Conservation (phyloP, 2,329 filamentous ascomycete genomes). For the Arthroderma uncinatum region DNA sequence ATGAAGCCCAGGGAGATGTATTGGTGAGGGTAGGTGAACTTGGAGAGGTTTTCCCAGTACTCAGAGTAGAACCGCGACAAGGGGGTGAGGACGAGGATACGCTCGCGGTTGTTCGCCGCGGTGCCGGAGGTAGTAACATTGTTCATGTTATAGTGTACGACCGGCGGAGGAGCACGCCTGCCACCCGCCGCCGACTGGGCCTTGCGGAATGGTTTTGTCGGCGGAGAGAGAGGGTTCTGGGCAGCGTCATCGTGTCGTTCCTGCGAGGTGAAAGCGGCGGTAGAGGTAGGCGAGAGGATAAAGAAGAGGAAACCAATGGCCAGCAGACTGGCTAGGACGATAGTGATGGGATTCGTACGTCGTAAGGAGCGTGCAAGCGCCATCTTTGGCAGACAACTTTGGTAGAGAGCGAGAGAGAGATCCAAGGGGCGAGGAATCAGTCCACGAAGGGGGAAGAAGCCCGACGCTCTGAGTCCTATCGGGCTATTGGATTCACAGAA, state of each 20-base stretch:
- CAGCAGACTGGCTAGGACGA: slow-evolving; percentile 59
- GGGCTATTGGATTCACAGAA: not conserved
- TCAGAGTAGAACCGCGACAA: slow-evolving; percentile 84
- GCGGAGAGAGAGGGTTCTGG: slow-evolving; percentile 59
- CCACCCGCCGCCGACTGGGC: slow-evolving; percentile 41
- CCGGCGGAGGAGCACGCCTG: slow-evolving; percentile 59
- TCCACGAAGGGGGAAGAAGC: not conserved
- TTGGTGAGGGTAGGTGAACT: slow-evolving; percentile 79
- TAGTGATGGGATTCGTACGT: slow-evolving; percentile 65
- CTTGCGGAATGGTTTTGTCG: slow-evolving; percentile 64
- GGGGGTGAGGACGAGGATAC: slow-evolving; percentile 81
- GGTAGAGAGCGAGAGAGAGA: not conserved
- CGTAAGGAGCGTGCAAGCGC: slow-evolving; percentile 57
- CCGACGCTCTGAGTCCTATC: not conserved
- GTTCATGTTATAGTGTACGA: slow-evolving; percentile 89
- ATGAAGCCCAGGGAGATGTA: slow-evolving; percentile 94
- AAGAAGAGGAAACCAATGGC: slow-evolving; percentile 62
- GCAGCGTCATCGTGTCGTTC: slow-evolving; percentile 49
- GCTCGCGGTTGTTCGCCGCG: slow-evolving; percentile 69
- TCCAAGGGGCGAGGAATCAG: not conserved
- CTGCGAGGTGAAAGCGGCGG: slow-evolving; percentile 39
- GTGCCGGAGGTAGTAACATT: slow-evolving; percentile 73
- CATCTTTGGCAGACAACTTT: slow-evolving; percentile 31
- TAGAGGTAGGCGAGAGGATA: slow-evolving; percentile 45
- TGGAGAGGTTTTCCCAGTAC: slow-evolving; percentile 90